Evolutionary conservation across 306 rosid genomes (phyloP).

Genomic region (Quercus glauca): DNA sequence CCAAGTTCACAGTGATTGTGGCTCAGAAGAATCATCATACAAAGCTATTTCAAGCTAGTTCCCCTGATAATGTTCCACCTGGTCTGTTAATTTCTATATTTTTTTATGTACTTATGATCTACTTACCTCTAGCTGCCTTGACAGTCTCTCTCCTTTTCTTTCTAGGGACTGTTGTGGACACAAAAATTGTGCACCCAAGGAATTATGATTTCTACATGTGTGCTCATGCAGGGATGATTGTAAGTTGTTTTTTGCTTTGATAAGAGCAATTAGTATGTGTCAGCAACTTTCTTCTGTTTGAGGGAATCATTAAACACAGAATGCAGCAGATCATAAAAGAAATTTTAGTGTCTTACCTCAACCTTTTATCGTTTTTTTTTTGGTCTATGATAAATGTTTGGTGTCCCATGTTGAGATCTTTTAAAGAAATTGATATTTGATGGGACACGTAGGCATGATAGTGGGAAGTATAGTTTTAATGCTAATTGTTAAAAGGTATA

Average conservation of each 20-base stretch:
- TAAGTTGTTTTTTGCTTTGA: slow-evolving; percentile 32
- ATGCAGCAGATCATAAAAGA: neutral
- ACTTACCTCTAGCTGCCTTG: neutral
- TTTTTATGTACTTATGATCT: neutral
- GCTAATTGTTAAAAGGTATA: neutral
- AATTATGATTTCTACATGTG: slow-evolving; percentile 89
- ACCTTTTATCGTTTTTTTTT: neutral
- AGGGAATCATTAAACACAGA: neutral
- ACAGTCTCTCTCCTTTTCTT: slow-evolving; percentile 7
- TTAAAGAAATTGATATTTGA: no score
- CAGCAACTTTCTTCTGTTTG: neutral
- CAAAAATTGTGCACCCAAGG: slow-evolving; percentile 67
- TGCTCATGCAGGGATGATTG: slow-evolving; percentile 76
- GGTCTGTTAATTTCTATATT: slow-evolving; percentile 44
- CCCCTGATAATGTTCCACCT: slow-evolving; percentile 78
- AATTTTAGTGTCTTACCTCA: neutral
- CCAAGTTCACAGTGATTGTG: slow-evolving; percentile 79
- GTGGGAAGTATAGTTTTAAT: neutral
- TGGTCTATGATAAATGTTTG: no score
- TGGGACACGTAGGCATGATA: neutral
- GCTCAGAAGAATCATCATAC: slow-evolving; percentile 90
- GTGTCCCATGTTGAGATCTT: no score
- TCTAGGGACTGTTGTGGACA: slow-evolving; percentile 88
- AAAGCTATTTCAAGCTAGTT: slow-evolving; percentile 58
- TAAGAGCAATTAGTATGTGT: neutral